Evolutionary conservation across 2,329 filamentous ascomycete genomes (phyloP), one percentile per base, ranked within the genome.

Genomic region (Trichophyton verrucosum): DNA sequence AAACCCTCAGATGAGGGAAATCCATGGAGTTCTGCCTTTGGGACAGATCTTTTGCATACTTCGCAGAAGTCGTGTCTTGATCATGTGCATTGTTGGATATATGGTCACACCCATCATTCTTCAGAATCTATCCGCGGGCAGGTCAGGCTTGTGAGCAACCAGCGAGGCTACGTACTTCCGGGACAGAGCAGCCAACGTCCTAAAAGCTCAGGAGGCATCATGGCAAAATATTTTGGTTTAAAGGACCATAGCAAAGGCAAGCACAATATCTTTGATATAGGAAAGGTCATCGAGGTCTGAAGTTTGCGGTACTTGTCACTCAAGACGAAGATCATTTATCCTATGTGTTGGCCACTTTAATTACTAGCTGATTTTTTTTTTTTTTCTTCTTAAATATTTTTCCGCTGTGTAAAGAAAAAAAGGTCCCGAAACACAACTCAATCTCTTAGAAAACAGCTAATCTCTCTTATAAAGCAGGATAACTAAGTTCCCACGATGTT

Each of bases 11-110:
- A 84, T 57, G 66, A 72, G 11, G 68, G 71, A n/a, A 79, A 75
- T 27, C 75, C 77, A 0, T 78, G 76, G 73, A 73, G 71, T 9
- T 74, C 75, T 1, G 81, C 77, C 0, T 84, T 82, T 36, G 57
- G 11, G 8, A 62, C 62, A 1, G 58, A 59, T 27, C 62, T 63
- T 30, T 5, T 63, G 22, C 47, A 40, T 9, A 42, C 6, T 2
- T 44, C 51, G 17, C 20, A 58, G 7, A 42, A n/a, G 13, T 56
- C 53, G 13, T 57, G 20, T 17, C n/a, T 62, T 27, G 46, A 62
- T 24, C 58, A 60, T 60, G 49, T 61, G 22, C 58, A 61, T 56
- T 58, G 27, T 22, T 79, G 76, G 77, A 66, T 78, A 0, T 78
- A 76, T 66, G 78, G 78, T 0, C 72, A 78, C 57, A 79, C 77